Conservation (phyloP, 2,329 filamentous ascomycete species). For the Fusarium cicatricum region DNA sequence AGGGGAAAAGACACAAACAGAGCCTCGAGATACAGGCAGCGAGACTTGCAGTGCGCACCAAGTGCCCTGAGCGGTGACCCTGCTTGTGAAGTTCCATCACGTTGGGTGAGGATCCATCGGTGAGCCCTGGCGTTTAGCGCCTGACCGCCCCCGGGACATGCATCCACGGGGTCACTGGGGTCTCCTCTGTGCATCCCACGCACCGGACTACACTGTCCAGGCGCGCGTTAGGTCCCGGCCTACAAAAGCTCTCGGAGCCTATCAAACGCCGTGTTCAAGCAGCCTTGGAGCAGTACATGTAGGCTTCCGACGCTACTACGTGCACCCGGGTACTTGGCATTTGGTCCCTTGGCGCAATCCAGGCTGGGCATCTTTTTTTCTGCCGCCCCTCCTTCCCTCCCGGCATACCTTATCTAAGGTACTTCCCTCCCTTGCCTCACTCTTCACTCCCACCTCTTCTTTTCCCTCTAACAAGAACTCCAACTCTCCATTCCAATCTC, state of each 20-base stretch:
- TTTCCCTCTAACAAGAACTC: neutral
- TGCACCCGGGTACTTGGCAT: conserved; percentile 17
- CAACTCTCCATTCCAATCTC: neutral
- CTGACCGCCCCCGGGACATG: conserved; percentile 1
- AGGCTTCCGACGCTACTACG: conserved; percentile 23
- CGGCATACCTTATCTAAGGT: conserved; percentile 18
- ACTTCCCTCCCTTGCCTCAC: conserved; percentile 25
- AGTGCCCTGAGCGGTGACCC: conserved; percentile 1
- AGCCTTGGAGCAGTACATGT: conserved; percentile 6
- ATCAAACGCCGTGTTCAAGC: conserved; percentile 17
- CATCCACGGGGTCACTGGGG: neutral
- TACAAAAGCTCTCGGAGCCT: conserved; percentile 24
- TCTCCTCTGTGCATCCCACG: conserved; percentile 7
- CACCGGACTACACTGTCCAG: neutral
- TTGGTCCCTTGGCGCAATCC: conserved; percentile 19
- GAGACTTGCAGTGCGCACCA: neutral
- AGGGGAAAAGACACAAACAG: neutral
- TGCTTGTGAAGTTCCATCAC: neutral
- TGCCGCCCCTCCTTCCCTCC: conserved; percentile 20
- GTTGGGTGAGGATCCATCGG: neutral
- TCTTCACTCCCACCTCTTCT: conserved; percentile 3
- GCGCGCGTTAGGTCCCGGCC: conserved; percentile 32
- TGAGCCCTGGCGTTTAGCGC: conserved; percentile 8
- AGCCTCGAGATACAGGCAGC: neutral
- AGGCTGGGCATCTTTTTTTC: conserved; percentile 4